Evolutionary conservation across 139 green algal genomes (phyloP).

Genomic region (Astrephomene gubernaculifera): DNA sequence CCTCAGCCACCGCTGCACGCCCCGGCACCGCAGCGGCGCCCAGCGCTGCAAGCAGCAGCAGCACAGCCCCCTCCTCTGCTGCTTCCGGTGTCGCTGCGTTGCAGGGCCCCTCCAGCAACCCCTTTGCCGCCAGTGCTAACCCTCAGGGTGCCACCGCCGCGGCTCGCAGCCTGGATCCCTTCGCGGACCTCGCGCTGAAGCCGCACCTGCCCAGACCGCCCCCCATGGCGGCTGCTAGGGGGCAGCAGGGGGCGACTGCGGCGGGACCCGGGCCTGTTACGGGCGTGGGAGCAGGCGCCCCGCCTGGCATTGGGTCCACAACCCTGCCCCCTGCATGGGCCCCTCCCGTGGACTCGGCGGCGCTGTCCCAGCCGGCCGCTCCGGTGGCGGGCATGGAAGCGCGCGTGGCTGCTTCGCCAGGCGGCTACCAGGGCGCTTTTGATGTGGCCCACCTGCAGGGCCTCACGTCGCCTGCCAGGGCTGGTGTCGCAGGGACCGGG

Average conservation of each 20-base stretch:
- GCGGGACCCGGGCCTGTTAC: no score
- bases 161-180: conserved; percentile 7
- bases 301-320: no score
- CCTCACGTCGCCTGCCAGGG: no score
- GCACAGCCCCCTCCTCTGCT: neutral
- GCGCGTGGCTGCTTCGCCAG: no score
- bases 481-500: no score
- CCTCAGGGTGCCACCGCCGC: neutral
- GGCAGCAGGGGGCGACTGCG: neutral
- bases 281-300: no score
- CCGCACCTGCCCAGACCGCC: conserved; percentile 4
- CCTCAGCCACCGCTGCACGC: neutral
- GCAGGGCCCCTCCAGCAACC: neutral
- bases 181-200: conserved; percentile 18
- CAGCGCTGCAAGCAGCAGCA: neutral
- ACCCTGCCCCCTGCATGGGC: no score
- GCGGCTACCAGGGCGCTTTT: no score
- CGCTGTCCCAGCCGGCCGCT: no score
- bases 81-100: neutral
- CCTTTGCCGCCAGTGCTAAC: conserved; percentile 7
- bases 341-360: no score
- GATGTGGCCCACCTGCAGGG: no score
- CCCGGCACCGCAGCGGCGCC: neutral
- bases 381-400: no score
- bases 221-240: neutral